Percentiles rank a stretch among this genome's conserved stretches.
Conservation (phyloP, 2,329 filamentous ascomycete genomes). For the Thielaviopsis cerberus region DNA sequence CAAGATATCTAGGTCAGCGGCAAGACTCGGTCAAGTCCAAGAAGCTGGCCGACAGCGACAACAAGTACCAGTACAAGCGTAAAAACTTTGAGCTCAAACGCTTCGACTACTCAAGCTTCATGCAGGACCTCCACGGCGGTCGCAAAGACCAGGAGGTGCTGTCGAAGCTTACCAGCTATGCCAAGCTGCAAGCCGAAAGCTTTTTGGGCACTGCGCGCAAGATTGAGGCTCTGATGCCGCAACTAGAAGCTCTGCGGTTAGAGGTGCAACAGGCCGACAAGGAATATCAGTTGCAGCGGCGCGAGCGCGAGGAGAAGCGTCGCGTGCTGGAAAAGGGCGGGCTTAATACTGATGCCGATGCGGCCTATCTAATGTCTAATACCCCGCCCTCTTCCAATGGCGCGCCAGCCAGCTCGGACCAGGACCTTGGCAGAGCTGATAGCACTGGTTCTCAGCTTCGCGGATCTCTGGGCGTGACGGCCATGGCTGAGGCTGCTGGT, state of each 20-base stretch:
- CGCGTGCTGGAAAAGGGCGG: constrained; percentile 67
- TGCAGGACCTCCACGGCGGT: constrained; percentile 98
- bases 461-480: constrained; percentile 21
- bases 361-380: constrained; percentile 23
- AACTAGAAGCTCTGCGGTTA: constrained; percentile 68
- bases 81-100: constrained; percentile 91
- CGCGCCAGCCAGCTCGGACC: constrained; percentile 37
- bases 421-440: constrained; percentile 53
- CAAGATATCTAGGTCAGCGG: constrained; percentile 85
- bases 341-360: constrained; percentile 1
- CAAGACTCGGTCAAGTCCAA: constrained; percentile 95
- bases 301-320: constrained; percentile 90
- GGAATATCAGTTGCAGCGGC: constrained; percentile 84
- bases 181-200: constrained; percentile 68
- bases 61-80: constrained; percentile 86
- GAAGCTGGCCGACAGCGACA: constrained; percentile 84
- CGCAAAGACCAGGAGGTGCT: constrained; percentile 94
- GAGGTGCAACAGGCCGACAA: constrained; percentile 92
- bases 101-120: constrained; percentile 97
- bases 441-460: constrained; percentile 50
- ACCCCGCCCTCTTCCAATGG: constrained; percentile 38
- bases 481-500: constrained; percentile 4
- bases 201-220: constrained; percentile 73
- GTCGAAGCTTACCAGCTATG: constrained; percentile 84
- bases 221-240: constrained; percentile 69